Evolutionary conservation across 192 early-diverging fungal genomes (phyloP), one percentile per base, ranked within the genome.

Genomic region (Kappamyces sp.): DNA sequence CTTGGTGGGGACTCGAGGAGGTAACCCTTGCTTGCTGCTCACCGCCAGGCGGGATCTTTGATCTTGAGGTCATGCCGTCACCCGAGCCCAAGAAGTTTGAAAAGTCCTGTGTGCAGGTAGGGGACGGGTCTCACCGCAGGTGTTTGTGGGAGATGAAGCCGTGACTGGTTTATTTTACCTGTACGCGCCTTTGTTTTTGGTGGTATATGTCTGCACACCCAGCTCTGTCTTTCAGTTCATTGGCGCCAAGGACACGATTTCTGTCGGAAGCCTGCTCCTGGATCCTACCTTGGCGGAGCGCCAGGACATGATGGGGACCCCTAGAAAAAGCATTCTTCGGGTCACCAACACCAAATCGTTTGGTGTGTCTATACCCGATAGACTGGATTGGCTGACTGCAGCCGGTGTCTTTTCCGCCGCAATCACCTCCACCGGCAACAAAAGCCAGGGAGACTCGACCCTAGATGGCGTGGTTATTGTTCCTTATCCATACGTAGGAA

Each of bases 321-420:
- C n/a, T n/a, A n/a, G n/a, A n/a, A 2, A 12, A 48, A 11, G 54
- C 39, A 22, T 14, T 3, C 29, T 33, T 5, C 2, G n/a, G 30
- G 6, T 30, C 9, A 55, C 81, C 85, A 67, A 5, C 87, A 79
- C 42, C 84, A 88, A 47, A 85, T 87, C 61, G 84, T 88, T 14
- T 82, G 81, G 2, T 67, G 75, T 0, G 75, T 57, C 40, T 55
- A 15, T 15, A 58, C 79, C 41, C 68, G 64, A 58, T 71, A 71
- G 35, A 80, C 30, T 1, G 15, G 39, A 57, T 46, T 57, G 34
- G 2, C 3, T 31, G 4, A 12, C 22, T 37, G 3, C 2, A 57
- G 46, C 3, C n/a, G 47, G n/a, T n/a, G n/a, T n/a, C n/a, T n/a
- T n/a, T n/a, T n/a, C n/a, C n/a, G n/a, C n/a, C n/a, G n/a, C n/a